Percentiles rank a stretch among this genome's conserved stretches.
Evolutionary conservation across 441 rosid genomes (phyloP).

Genomic region (Bruguiera hainesii): DNA sequence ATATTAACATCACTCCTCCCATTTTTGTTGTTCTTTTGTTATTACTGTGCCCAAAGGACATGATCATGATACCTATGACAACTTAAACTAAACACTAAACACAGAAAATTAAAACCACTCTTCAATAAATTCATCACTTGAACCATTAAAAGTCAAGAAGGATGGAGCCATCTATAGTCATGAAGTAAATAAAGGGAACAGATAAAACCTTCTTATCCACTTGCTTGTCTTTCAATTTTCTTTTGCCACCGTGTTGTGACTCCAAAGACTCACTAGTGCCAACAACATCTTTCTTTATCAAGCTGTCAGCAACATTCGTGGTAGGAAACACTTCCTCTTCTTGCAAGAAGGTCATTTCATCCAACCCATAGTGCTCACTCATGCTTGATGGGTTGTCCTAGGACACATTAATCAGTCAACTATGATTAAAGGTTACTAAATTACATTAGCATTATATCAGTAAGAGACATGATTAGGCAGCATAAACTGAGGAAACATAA

Average conservation of each 20-base stretch:
- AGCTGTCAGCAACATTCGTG: constrained; percentile 31
- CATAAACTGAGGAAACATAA: neutral
- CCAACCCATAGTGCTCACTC: constrained; percentile 48
- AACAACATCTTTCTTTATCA: constrained; percentile 38
- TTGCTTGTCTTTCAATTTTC: constrained; percentile 47
- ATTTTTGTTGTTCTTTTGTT: too few species aligned
- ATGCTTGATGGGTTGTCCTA: constrained; percentile 45
- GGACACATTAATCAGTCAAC: constrained; percentile 16
- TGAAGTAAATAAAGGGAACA: constrained; percentile 7
- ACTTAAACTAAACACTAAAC: too few species aligned
- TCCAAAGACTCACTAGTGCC: constrained; percentile 38
- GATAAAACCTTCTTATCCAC: constrained; percentile 48
- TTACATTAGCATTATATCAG: neutral
- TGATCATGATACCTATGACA: too few species aligned
- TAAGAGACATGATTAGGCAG: neutral
- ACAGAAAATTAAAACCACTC: too few species aligned
- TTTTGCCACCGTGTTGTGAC: constrained; percentile 49
- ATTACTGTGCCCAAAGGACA: too few species aligned
- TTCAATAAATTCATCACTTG: too few species aligned
- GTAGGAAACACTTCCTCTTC: constrained; percentile 75
- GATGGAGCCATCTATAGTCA: neutral
- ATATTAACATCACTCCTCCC: too few species aligned
- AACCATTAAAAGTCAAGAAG: neutral
- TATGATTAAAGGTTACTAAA: constrained; percentile 3
- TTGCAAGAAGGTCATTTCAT: constrained; percentile 78